Evolutionary conservation across 768 basidiomycete genomes (phyloP).

Genomic region (Boletales sp.): DNA sequence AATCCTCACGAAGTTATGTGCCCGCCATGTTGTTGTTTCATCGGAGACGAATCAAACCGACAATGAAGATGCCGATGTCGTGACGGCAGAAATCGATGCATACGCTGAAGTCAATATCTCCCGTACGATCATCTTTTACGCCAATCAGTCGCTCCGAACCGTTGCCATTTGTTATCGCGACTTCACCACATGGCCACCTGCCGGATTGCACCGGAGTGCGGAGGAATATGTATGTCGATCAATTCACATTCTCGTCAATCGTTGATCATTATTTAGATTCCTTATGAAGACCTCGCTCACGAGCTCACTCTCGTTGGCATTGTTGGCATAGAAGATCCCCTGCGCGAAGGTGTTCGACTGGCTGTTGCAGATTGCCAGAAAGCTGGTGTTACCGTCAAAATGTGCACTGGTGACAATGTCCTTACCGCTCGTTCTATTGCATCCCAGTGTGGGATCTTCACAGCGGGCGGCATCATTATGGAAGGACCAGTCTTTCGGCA

Average conservation of each 20-base stretch:
- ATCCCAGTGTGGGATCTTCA: slow-evolving; percentile 92
- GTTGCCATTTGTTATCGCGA: slow-evolving; percentile 94
- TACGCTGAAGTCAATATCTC: slow-evolving; percentile 77
- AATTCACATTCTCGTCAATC: not conserved
- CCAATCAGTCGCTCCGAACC: slow-evolving; percentile 92
- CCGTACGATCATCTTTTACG: slow-evolving; percentile 95
- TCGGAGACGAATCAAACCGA: slow-evolving; percentile 14
- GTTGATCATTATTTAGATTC: slow-evolving; percentile 42
- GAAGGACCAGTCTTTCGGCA: slow-evolving; percentile 93
- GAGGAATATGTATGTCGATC: slow-evolving; percentile 52
- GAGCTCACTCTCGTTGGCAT: slow-evolving; percentile 86
- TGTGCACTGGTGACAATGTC: slow-evolving; percentile 98
- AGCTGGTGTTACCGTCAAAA: slow-evolving; percentile 93
- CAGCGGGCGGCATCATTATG: slow-evolving; percentile 93
- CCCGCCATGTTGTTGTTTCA: slow-evolving; percentile 65
- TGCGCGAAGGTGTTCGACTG: slow-evolving; percentile 83
- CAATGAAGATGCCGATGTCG: slow-evolving; percentile 36
- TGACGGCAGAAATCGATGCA: slow-evolving; percentile 59
- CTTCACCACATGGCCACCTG: slow-evolving; percentile 82
- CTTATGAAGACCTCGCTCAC: slow-evolving; percentile 62
- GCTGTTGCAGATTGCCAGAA: slow-evolving; percentile 84
- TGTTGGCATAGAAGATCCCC: slow-evolving; percentile 93
- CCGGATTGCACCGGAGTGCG: slow-evolving; percentile 34
- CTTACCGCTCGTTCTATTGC: slow-evolving; percentile 96
- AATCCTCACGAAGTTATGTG: slow-evolving; percentile 79